Evolutionary conservation across 1,139 yeast genomes (phyloP).

Genomic region (Zygoascus meyerae): DNA sequence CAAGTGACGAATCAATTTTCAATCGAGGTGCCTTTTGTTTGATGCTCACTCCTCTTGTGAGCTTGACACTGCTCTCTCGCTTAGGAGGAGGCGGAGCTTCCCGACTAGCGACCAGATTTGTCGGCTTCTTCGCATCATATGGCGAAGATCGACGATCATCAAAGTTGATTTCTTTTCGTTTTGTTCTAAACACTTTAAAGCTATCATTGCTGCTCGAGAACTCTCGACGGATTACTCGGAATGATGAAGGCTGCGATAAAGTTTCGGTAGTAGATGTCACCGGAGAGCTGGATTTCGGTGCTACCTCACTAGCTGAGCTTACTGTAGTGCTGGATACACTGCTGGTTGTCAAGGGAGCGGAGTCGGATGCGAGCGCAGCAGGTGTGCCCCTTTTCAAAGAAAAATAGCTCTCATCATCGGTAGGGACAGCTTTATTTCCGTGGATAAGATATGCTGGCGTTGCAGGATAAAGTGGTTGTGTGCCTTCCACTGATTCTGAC

Average conservation of each 20-base stretch:
- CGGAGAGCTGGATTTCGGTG: neutral
- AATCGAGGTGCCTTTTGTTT: neutral
- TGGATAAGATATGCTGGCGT: conserved; percentile 30
- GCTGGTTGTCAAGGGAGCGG: neutral
- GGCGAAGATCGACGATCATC: conserved; percentile 78
- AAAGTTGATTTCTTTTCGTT: conserved; percentile 66
- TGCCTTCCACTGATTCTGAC: neutral
- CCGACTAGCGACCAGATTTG: conserved; percentile 52
- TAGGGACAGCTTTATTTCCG: conserved; percentile 11
- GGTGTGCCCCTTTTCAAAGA: conserved; percentile 1
- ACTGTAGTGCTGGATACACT: neutral
- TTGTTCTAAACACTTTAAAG: conserved; percentile 64
- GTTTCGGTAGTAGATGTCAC: neutral
- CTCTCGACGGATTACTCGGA: conserved; percentile 4
- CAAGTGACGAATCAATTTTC: conserved; percentile 1
- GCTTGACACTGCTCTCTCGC: conserved; percentile 16
- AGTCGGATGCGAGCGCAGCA: neutral
- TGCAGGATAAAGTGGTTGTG: conserved; percentile 23
- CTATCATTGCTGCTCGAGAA: conserved; percentile 33
- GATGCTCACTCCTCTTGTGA: conserved; percentile 1
- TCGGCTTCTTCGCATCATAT: conserved; percentile 36
- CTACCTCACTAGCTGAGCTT: neutral
- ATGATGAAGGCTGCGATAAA: neutral
- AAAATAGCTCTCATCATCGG: conserved; percentile 22
- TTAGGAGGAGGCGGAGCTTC: conserved; percentile 72